Base-by-base conservation (phyloP, 768 basidiomycete genomes). In the Lactifluus volemus region DNA sequence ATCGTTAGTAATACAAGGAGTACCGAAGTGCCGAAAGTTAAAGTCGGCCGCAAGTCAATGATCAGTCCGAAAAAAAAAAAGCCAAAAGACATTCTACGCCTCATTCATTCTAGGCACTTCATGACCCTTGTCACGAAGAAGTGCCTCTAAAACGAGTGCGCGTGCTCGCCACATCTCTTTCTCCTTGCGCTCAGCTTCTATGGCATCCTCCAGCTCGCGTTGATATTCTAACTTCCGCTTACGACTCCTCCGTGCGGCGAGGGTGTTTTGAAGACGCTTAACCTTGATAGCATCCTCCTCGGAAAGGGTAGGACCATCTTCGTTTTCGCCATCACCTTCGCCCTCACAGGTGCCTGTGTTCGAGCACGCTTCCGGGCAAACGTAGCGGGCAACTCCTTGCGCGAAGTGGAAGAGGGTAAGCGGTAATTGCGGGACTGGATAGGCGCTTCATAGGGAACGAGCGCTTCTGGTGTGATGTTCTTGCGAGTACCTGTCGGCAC, bases 211-310 rank as follows among this genome's bases (percentile, higher is more conserved):
- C 52, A 94, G 75, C 58, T 81, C 78, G 56, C 81, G 77, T 65
- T 86, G 79, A 64, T 92, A 82, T 69, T 82, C 79, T 44, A 84
- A 71, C 77, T 90, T 92, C 59, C 88, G 80, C 75, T 81, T 81
- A 19, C 92, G 80, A 68, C 84, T 87, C 34, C 87, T 81, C 2
- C 92, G 82, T 6, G 93, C 93, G 0, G 92, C 92, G 5, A 92
- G 73, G 2, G 92, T 93, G 67, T 96, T 96, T 73, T 86, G 84
- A 9, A 85, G 79, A 34, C 92, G 82, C 76, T 92, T 93, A 47
- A 79, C 80, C 67, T 84, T 86, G 64, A 89, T 88, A 65, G 85
- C 84, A 69, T 86, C 82, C 67, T 83, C 75, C 67, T 83, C 83
- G 1, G 80, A 78, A 2, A 78, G 73, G 0, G 79, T 75, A 12